A percentile compares a stretch with the other conserved stretches of the same genome.
These are phyloP conservation scores for Lactarius akahatsu DNA, from an alignment of 768 basidiomycete species.

Conservation along the genomic window DNA sequence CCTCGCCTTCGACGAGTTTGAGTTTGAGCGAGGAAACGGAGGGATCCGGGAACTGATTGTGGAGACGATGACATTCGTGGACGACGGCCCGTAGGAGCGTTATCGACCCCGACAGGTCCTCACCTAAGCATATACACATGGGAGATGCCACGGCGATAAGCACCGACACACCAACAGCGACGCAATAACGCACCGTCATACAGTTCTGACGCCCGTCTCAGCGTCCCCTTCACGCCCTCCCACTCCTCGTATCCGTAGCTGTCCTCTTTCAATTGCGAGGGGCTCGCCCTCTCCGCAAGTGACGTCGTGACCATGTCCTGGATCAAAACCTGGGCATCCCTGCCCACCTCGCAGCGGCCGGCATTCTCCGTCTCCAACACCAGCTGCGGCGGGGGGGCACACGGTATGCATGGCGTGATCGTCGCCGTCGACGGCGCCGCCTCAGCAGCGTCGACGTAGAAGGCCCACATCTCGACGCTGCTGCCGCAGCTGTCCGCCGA, in stretches of 20 bases:
- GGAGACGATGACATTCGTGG: conserved; percentile 67
- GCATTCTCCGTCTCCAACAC: background rate
- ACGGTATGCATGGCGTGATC: background rate
- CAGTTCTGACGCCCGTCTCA: conserved; percentile 52
- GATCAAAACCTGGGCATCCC: background rate
- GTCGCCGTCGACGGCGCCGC: background rate
- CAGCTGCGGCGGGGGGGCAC: background rate
- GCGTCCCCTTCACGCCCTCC: conserved; percentile 66
- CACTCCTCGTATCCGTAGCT: conserved; percentile 50
- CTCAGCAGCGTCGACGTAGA: conserved; percentile 15
- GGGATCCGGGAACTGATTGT: conserved; percentile 54
- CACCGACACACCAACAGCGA: background rate
- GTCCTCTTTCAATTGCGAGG: background rate
- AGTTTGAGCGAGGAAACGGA: conserved; percentile 43
- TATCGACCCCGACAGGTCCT: conserved; percentile 49
- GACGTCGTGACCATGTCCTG: conserved; percentile 26
- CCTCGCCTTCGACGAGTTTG: background rate
- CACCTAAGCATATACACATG: conserved; percentile 35
- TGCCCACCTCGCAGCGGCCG: background rate
- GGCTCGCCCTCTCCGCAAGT: conserved; percentile 19
- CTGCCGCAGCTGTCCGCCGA: conserved; percentile 21
- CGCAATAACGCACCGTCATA: conserved; percentile 51
- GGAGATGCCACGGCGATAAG: conserved; percentile 7
- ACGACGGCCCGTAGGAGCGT: conserved; percentile 61
- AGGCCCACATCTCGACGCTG: conserved; percentile 25